phyloP scores from a whole-genome alignment of 1,284 basidiomycete species.

The Apiotrichum laibachii region DNA sequence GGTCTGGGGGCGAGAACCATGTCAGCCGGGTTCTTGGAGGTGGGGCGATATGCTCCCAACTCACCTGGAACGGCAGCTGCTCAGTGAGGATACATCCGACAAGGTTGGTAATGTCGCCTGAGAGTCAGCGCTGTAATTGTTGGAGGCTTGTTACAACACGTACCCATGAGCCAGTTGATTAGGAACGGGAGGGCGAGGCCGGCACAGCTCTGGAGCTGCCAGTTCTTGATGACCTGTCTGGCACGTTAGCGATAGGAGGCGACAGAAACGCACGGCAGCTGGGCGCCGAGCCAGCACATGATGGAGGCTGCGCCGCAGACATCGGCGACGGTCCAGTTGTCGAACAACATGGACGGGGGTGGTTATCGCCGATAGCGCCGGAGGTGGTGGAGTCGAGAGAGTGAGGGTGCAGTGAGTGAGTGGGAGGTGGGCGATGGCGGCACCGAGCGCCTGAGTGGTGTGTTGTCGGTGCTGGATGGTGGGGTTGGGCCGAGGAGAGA shows the following conservation, averaged over 20 bases:
- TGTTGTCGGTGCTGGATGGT: too few species aligned
- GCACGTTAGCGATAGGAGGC: not conserved
- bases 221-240: constrained; percentile 80
- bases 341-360: constrained; percentile 1
- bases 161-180: constrained; percentile 83
- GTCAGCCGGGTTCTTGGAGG: not conserved
- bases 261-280: constrained; percentile 71
- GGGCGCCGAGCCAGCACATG: constrained; percentile 83
- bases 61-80: constrained; percentile 89
- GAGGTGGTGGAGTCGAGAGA: too few species aligned
- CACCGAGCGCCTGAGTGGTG: too few species aligned
- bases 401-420: too few species aligned
- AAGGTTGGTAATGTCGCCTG: constrained; percentile 86
- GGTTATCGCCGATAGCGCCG: too few species aligned
- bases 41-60: constrained; percentile 30
- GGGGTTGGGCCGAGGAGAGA: too few species aligned
- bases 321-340: constrained; percentile 14
- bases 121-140: too few species aligned
- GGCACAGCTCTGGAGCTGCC: constrained; percentile 68
- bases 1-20: constrained; percentile 58
- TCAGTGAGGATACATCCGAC: constrained; percentile 81
- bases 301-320: constrained; percentile 68
- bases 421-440: too few species aligned
- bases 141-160: constrained; percentile 33
- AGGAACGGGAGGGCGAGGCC: constrained; percentile 86